A percentile compares a stretch with the other conserved stretches of the same genome.
These are phyloP conservation scores for Polygonum aviculare DNA, from an alignment of 148 eudicot genomes.

Conservation along the genomic window DNA sequence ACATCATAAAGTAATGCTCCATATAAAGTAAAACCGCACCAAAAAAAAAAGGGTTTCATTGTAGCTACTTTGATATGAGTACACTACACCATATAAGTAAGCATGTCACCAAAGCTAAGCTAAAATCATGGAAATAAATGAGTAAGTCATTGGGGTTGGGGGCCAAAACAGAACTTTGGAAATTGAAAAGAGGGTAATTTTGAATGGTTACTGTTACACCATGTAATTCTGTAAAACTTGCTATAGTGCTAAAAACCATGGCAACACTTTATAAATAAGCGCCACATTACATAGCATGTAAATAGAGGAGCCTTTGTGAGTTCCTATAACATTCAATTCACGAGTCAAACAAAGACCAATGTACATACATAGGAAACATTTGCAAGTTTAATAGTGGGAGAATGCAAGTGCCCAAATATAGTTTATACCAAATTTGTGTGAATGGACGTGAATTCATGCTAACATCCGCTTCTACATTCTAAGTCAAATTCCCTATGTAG, in stretches of 20 bases:
- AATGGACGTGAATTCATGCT: too few species aligned
- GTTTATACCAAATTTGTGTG: background rate
- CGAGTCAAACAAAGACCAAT: background rate
- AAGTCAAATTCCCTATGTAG: too few species aligned
- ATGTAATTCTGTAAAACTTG: background rate
- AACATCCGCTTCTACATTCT: too few species aligned
- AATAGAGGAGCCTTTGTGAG: background rate
- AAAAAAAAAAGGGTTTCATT: background rate
- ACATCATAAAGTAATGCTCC: background rate
- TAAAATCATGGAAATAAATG: background rate
- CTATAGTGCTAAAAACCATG: background rate
- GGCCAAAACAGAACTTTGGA: background rate
- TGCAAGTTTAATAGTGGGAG: background rate
- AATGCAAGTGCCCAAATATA: background rate
- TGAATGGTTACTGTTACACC: background rate
- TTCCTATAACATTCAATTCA: background rate
- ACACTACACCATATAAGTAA: too few species aligned
- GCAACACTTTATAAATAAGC: background rate
- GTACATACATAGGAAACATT: background rate
- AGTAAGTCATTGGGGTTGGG: background rate
- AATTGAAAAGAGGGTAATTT: background rate
- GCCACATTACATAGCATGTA: background rate
- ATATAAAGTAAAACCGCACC: background rate
- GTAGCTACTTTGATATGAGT: too few species aligned
- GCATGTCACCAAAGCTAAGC: background rate